Evolutionary conservation across 305 asterid species (phyloP).

Genomic region (Striga hermonthica): DNA sequence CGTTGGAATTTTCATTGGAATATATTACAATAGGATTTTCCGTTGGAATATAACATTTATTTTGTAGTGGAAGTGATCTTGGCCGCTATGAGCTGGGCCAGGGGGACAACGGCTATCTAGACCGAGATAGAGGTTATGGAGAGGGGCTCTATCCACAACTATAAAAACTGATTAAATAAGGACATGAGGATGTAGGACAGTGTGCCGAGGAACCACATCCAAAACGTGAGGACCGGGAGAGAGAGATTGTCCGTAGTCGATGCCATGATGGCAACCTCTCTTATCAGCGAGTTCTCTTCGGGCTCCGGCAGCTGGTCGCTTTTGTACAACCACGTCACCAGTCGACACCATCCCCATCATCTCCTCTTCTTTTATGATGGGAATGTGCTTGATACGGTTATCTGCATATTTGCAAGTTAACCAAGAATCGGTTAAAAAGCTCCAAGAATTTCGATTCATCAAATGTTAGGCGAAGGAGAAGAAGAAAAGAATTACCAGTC

Average conservation of each 20-base stretch:
- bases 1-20: too few species aligned
- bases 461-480: background rate
- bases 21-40: too few species aligned
- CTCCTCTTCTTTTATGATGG: slow-evolving; percentile 59
- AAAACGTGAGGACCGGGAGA: slow-evolving; percentile 62
- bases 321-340: slow-evolving; percentile 95
- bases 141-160: slow-evolving; percentile 82
- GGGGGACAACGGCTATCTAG: slow-evolving; percentile 90
- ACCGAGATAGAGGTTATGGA: slow-evolving; percentile 83
- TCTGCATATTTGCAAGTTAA: slow-evolving; percentile 37
- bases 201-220: slow-evolving; percentile 87
- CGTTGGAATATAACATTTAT: too few species aligned
- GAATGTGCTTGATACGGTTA: slow-evolving; percentile 89
- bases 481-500: slow-evolving; percentile 55
- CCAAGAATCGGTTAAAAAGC: background rate
- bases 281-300: slow-evolving; percentile 36
- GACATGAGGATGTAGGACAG: slow-evolving; percentile 65
- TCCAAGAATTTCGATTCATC: background rate
- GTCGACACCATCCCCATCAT: slow-evolving; percentile 97
- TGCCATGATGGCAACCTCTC: slow-evolving; percentile 61
- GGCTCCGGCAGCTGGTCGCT: too few species aligned
- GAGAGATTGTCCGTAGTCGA: slow-evolving; percentile 52
- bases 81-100: slow-evolving; percentile 91
- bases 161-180: slow-evolving; percentile 86
- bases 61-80: slow-evolving; percentile 49